Evolutionary conservation across 805 yeast species (phyloP).

Genomic region (Sugiyamaella valdiviana): DNA sequence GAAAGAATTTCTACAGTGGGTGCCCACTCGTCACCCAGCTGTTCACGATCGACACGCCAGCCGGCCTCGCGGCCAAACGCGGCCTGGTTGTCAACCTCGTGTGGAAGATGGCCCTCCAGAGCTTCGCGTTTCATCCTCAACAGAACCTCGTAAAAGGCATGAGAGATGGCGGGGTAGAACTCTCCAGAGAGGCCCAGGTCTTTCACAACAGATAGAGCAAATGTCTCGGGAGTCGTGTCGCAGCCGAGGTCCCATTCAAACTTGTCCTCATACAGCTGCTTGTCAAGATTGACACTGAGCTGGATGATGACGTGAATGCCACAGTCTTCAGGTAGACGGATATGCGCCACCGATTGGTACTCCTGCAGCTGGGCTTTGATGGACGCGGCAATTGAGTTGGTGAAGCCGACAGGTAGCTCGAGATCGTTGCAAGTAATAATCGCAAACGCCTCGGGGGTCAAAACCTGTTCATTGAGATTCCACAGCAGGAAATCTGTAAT

Average conservation of each 20-base stretch:
- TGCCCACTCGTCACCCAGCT: slow-evolving; percentile 75
- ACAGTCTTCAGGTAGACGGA: slow-evolving; percentile 60
- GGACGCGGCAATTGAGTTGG: slow-evolving; percentile 60
- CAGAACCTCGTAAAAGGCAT: slow-evolving; percentile 74
- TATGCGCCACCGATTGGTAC: slow-evolving; percentile 53
- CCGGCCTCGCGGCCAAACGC: slow-evolving; percentile 61
- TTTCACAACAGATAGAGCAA: slow-evolving; percentile 73
- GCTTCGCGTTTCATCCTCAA: slow-evolving; percentile 75
- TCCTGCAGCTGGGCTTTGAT: slow-evolving; percentile 79
- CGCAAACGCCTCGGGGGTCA: slow-evolving; percentile 72
- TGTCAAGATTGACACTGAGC: slow-evolving; percentile 74
- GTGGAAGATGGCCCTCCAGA: slow-evolving; percentile 57
- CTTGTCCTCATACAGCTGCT: slow-evolving; percentile 80
- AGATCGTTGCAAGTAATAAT: slow-evolving; percentile 72
- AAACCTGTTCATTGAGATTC: slow-evolving; percentile 58
- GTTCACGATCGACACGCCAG: slow-evolving; percentile 65
- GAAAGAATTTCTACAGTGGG: slow-evolving; percentile 82
- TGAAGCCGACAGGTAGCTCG: slow-evolving; percentile 59
- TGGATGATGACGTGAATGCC: slow-evolving; percentile 73
- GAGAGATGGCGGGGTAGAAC: slow-evolving; percentile 84
- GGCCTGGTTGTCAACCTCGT: slow-evolving; percentile 49
- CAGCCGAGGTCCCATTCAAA: slow-evolving; percentile 83
- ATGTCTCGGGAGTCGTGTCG: slow-evolving; percentile 67
- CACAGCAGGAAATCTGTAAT: slow-evolving; percentile 67
- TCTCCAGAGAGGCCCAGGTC: slow-evolving; percentile 83